phyloP scores from a whole-genome alignment of 768 basidiomycete genomes.

The Tulasnella sp. region DNA sequence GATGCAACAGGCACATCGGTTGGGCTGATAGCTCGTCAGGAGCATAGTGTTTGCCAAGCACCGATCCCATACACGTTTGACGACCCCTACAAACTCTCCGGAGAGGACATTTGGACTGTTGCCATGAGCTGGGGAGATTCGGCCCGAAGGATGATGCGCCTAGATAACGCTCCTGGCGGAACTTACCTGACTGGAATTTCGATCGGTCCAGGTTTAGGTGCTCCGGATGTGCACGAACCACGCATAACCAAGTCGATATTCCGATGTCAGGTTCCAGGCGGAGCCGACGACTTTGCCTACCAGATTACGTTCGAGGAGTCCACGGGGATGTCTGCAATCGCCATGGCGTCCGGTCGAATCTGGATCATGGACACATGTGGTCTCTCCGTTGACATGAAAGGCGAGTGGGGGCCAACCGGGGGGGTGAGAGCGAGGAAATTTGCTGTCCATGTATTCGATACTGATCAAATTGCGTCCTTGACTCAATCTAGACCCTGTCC shows the following conservation, averaged over 20 bases:
- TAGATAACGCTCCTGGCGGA: not conserved
- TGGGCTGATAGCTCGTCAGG: not conserved
- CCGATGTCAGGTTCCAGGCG: not conserved
- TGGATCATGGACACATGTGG: not conserved
- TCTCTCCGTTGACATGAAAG: not conserved
- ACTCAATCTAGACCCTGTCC: not conserved
- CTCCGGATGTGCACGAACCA: not conserved
- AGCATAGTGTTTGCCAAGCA: not conserved
- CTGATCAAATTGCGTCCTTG: not conserved
- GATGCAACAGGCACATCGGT: not conserved
- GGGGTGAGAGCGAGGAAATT: too few relatives aligned
- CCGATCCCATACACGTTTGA: not conserved
- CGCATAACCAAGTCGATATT: not conserved
- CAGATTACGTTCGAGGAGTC: not conserved
- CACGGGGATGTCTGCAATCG: not conserved
- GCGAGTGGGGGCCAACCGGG: too few relatives aligned
- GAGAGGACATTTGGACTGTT: not conserved
- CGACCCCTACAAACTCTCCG: not conserved
- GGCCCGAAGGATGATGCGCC: not conserved
- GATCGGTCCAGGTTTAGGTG: not conserved
- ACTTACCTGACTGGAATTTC: not conserved
- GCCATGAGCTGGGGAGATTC: not conserved
- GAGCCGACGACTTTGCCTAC: not conserved
- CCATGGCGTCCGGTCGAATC: not conserved
- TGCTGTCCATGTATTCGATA: not conserved